These are phyloP conservation scores for Penicillium paneum DNA, from an alignment of 2,329 filamentous ascomycete genomes.

Conservation along the genomic window DNA sequence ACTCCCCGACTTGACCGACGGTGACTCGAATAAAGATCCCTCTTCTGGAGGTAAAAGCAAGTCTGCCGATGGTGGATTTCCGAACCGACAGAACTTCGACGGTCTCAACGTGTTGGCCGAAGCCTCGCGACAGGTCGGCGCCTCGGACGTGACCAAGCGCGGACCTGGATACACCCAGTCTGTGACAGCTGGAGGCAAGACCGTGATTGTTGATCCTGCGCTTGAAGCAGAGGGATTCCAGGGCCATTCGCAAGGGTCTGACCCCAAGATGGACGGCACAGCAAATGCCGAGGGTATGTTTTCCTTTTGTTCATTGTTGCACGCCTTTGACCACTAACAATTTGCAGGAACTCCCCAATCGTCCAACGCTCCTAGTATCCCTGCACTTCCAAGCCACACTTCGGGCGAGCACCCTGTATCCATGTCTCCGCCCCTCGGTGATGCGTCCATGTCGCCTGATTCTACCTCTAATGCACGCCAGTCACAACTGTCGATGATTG, in stretches of 20 bases:
- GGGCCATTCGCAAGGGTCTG: slow-evolving; percentile 26
- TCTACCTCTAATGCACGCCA: slow-evolving; percentile 38
- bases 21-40: slow-evolving; percentile 40
- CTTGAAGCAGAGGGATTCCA: slow-evolving; percentile 42
- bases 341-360: slow-evolving; percentile 30
- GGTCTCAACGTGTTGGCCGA: slow-evolving; percentile 84
- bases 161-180: slow-evolving; percentile 39
- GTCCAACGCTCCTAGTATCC: slow-evolving; percentile 30
- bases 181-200: slow-evolving; percentile 42
- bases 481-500: slow-evolving; percentile 46
- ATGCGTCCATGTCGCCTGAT: slow-evolving; percentile 36
- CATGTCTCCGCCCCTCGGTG: slow-evolving; percentile 34
- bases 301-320: not conserved
- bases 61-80: slow-evolving; percentile 43
- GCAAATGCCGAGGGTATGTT: slow-evolving; percentile 15
- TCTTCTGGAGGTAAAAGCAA: slow-evolving; percentile 36
- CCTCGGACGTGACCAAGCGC: slow-evolving; percentile 47
- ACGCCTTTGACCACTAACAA: slow-evolving; percentile 13
- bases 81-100: slow-evolving; percentile 64
- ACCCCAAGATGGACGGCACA: slow-evolving; percentile 19
- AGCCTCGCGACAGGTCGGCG: slow-evolving; percentile 74
- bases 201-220: slow-evolving; percentile 43
- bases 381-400: slow-evolving; percentile 32
- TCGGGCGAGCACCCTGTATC: slow-evolving; percentile 32
- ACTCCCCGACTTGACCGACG: slow-evolving; percentile 54